Percentiles rank a stretch among this genome's conserved stretches.
phyloP scores from a whole-genome alignment of 1,284 basidiomycete genomes.

The Trichosporon coremiiforme region DNA sequence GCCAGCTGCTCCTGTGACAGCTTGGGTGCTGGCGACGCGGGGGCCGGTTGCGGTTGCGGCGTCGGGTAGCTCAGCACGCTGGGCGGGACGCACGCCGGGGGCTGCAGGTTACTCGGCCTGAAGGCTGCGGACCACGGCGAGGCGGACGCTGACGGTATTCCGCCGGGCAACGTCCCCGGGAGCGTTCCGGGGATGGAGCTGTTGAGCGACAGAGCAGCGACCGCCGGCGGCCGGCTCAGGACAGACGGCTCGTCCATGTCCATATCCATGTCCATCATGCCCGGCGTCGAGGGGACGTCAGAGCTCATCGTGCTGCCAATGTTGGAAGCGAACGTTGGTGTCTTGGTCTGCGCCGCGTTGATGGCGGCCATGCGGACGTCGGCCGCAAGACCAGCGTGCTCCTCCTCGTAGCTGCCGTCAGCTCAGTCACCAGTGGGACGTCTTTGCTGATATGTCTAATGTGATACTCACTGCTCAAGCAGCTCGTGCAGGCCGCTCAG shows the following conservation, averaged over 20 bases:
- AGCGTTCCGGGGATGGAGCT: neutral
- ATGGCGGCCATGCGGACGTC: constrained; percentile 54
- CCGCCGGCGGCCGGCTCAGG: constrained; percentile 30
- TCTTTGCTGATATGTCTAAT: neutral
- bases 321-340: constrained; percentile 22
- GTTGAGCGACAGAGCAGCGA: constrained; percentile 23
- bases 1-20: constrained; percentile 45
- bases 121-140: constrained; percentile 48
- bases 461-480: constrained; percentile 55
- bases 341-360: constrained; percentile 40
- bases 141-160: constrained; percentile 10
- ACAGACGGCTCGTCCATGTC: constrained; percentile 54
- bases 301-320: constrained; percentile 21
- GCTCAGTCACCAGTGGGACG: neutral
- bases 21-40: constrained; percentile 8
- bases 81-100: constrained; percentile 49
- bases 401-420: constrained; percentile 54
- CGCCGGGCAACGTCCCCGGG: neutral
- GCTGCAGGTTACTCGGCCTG: constrained; percentile 34
- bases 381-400: constrained; percentile 53
- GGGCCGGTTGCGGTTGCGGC: constrained; percentile 25
- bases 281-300: constrained; percentile 55
- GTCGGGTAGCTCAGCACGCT: constrained; percentile 51
- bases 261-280: constrained; percentile 57
- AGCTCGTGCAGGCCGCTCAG: constrained; percentile 56